A percentile compares a stretch with the other conserved stretches of the same genome.
phyloP scores from a whole-genome alignment of 805 yeast genomes.

The Sugiyamaella marilandica region DNA sequence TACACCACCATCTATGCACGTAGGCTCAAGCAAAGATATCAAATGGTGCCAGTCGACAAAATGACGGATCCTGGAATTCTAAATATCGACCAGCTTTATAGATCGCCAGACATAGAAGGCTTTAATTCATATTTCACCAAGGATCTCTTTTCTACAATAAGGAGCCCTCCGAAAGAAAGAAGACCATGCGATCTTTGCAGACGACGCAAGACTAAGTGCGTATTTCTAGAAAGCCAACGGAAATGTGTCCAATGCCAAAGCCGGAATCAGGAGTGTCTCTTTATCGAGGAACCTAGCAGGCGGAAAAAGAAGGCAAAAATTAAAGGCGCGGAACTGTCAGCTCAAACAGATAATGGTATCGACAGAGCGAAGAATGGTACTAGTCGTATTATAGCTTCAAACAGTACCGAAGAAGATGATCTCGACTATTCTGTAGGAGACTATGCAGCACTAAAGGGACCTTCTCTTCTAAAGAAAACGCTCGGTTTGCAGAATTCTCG shows the following conservation, averaged over 20 bases:
- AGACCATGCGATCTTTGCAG: conserved; percentile 81
- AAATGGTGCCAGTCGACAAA: too few species aligned
- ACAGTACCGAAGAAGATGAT: not conserved
- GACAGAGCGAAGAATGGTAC: not conserved
- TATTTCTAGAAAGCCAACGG: conserved; percentile 45
- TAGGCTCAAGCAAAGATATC: too few species aligned
- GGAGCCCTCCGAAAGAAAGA: too few species aligned
- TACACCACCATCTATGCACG: too few species aligned
- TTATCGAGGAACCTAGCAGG: conserved; percentile 45
- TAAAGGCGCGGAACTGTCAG: not conserved
- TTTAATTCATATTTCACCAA: conserved; percentile 21
- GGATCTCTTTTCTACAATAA: too few species aligned
- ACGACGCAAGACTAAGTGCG: conserved; percentile 72
- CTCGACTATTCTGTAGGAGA: not conserved
- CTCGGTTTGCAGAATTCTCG: conserved; percentile 56
- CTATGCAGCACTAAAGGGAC: conserved; percentile 5
- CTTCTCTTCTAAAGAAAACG: conserved; percentile 6
- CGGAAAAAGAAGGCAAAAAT: conserved; percentile 18
- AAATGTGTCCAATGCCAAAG: conserved; percentile 73
- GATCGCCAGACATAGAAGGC: not conserved
- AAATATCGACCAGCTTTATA: too few species aligned
- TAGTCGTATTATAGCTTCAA: not conserved
- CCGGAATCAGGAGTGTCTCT: conserved; percentile 68
- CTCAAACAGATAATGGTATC: not conserved
- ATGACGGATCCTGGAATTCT: too few species aligned